These are phyloP conservation scores for Aspergillus indologenus DNA, from an alignment of 495 filamentous ascomycete genomes.

Conservation along the genomic window DNA sequence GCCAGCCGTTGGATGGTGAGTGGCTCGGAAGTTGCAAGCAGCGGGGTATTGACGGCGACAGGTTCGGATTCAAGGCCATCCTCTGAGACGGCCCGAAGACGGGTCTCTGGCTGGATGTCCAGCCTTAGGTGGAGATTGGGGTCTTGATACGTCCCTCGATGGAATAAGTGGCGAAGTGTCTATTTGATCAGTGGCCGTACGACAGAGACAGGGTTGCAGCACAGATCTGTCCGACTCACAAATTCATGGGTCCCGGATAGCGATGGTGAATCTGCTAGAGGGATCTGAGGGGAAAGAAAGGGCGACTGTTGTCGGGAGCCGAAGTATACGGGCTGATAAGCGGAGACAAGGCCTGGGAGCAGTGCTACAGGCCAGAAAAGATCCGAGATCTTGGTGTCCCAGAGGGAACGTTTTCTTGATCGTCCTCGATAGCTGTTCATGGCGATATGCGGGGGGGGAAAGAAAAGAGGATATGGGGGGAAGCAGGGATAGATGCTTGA, in stretches of 20 bases:
- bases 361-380: constrained; percentile 26
- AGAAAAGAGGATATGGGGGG: constrained; percentile 15
- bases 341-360: constrained; percentile 22
- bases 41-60: constrained; percentile 22
- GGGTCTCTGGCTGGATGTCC: constrained; percentile 64
- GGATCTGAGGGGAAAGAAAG: constrained; percentile 35
- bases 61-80: constrained; percentile 52
- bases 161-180: constrained; percentile 85
- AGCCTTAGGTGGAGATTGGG: constrained; percentile 70
- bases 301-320: constrained; percentile 26
- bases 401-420: constrained; percentile 13
- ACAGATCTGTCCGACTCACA: constrained; percentile 25
- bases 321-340: constrained; percentile 34
- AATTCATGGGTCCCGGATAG: constrained; percentile 32
- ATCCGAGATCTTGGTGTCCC: constrained; percentile 12
- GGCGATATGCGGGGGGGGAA: neutral
- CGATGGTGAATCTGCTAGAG: constrained; percentile 21
- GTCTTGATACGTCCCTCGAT: constrained; percentile 74
- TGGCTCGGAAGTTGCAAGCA: constrained; percentile 57
- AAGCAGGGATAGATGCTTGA: constrained; percentile 18
- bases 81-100: constrained; percentile 62
- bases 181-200: constrained; percentile 32
- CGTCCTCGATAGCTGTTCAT: constrained; percentile 16
- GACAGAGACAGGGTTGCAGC: neutral
- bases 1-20: constrained; percentile 73